Conservation (phyloP, 1,139 yeast genomes). For the Pichia cactophila region DNA sequence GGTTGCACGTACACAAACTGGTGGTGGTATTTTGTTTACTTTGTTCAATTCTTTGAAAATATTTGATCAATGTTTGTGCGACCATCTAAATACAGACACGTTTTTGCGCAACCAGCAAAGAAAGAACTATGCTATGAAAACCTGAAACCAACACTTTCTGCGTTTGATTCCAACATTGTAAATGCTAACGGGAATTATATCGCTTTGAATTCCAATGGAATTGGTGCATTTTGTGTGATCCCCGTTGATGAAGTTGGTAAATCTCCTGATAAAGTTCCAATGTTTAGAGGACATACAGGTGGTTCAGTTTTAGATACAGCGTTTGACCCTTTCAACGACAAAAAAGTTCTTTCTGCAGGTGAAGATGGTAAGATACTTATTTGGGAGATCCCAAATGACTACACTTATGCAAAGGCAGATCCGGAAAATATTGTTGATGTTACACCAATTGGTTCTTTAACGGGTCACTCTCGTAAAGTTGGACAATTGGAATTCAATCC, state of each 20-base stretch:
- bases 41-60: no score
- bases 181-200: constrained; percentile 79
- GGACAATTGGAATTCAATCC: constrained; percentile 94
- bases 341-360: constrained; percentile 72
- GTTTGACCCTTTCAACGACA: constrained; percentile 81
- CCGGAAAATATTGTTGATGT: constrained; percentile 61
- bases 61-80: constrained; percentile 63
- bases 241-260: constrained; percentile 87
- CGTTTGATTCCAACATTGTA: constrained; percentile 91
- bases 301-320: constrained; percentile 94
- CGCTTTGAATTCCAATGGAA: constrained; percentile 85
- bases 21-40: no score
- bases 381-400: constrained; percentile 82
- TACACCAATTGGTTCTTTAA: constrained; percentile 56
- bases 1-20: no score
- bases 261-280: constrained; percentile 86
- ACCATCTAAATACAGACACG: constrained; percentile 94
- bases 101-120: constrained; percentile 86
- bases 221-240: constrained; percentile 93
- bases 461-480: constrained; percentile 89
- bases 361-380: constrained; percentile 86
- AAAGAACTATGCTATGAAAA: constrained; percentile 86
- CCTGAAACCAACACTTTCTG: constrained; percentile 76
- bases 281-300: constrained; percentile 93
- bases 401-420: constrained; percentile 56